These are phyloP conservation scores for Monosporozyma servazzii DNA, from an alignment of 805 yeast genomes.

Conservation along the genomic window DNA sequence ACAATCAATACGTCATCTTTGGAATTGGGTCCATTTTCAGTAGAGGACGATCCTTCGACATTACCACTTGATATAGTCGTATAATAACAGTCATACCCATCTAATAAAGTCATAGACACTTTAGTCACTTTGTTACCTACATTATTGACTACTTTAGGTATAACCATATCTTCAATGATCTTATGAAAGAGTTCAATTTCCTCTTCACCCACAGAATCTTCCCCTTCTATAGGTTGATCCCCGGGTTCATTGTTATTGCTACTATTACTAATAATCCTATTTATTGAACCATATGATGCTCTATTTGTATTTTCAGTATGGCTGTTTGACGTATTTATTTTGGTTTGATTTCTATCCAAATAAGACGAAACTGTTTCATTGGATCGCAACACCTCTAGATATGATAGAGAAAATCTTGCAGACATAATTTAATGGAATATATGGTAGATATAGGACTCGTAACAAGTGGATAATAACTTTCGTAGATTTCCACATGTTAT, in stretches of 20 bases:
- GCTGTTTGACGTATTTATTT: neutral
- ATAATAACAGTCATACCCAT: conserved; percentile 29
- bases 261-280: conserved; percentile 3
- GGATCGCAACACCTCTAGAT: conserved; percentile 22
- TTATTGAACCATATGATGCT: neutral
- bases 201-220: conserved; percentile 9
- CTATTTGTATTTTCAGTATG: neutral
- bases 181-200: conserved; percentile 13
- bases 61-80: conserved; percentile 9
- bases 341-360: conserved; percentile 8
- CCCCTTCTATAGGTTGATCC: conserved; percentile 15
- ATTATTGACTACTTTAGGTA: conserved; percentile 24
- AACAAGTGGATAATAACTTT: too few relatives aligned
- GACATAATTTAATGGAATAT: conserved; percentile 6
- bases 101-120: conserved; percentile 23
- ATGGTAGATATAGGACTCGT: too few relatives aligned
- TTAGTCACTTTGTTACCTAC: conserved; percentile 29
- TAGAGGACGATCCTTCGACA: neutral
- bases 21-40: conserved; percentile 5
- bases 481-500: neutral
- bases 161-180: conserved; percentile 23
- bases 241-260: conserved; percentile 6
- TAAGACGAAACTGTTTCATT: conserved; percentile 18
- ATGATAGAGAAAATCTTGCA: conserved; percentile 16
- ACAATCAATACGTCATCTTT: conserved; percentile 14